Evolutionary conservation across 129 eudicot species (phyloP).

Genomic region (Helianthus annuus): DNA sequence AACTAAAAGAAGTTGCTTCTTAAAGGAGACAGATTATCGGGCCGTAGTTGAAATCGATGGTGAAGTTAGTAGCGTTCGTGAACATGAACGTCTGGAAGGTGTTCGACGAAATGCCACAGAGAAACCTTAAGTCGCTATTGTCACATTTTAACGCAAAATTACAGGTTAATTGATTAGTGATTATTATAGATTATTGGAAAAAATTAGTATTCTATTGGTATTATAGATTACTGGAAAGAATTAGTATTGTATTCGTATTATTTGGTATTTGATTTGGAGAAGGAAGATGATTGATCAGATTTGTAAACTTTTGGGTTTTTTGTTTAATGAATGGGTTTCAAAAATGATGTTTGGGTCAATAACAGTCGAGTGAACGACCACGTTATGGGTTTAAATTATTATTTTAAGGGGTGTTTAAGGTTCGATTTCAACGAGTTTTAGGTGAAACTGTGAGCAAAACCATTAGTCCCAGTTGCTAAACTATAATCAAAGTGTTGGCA

Average conservation of each 20-base stretch:
- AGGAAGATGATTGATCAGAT: background rate
- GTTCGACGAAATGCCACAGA: constrained; percentile 60
- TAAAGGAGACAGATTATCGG: constrained; percentile 57
- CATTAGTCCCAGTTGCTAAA: too few relatives aligned
- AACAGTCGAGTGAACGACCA: too few relatives aligned
- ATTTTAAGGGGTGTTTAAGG: too few relatives aligned
- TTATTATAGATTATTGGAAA: background rate
- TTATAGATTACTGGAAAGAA: too few relatives aligned
- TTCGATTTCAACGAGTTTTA: too few relatives aligned
- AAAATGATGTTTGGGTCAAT: too few relatives aligned
- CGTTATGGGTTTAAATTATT: too few relatives aligned
- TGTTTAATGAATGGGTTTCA: too few relatives aligned
- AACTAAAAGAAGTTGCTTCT: constrained; percentile 55
- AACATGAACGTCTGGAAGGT: constrained; percentile 34
- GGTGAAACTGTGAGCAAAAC: too few relatives aligned
- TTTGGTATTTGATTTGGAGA: background rate
- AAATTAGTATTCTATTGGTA: too few relatives aligned
- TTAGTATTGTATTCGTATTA: background rate
- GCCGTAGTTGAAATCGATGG: constrained; percentile 41
- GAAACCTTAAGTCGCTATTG: constrained; percentile 26
- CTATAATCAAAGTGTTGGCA: too few relatives aligned
- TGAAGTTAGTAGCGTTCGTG: constrained; percentile 11
- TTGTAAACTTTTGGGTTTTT: background rate
- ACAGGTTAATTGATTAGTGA: background rate
- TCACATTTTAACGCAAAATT: background rate